phyloP scores from a whole-genome alignment of 2,329 filamentous ascomycete genomes.

The Trichoderma sp. region DNA sequence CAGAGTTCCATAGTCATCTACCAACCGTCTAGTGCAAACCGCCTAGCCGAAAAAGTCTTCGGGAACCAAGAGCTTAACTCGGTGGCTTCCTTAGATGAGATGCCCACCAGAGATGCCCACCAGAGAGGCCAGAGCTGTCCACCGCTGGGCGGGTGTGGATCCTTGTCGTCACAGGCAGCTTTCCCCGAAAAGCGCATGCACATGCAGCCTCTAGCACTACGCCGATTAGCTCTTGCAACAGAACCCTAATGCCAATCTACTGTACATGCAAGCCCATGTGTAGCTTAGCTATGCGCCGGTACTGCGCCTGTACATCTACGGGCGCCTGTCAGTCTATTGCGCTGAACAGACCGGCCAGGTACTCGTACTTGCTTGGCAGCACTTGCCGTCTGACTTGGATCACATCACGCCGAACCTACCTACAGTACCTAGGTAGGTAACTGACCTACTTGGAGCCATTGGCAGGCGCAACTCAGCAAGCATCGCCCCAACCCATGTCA shows the following conservation, averaged over 20 bases:
- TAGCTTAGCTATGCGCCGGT: neutral
- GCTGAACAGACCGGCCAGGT: neutral
- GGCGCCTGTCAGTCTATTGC: neutral
- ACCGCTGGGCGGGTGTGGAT: neutral
- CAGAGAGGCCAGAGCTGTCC: neutral
- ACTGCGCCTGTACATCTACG: neutral
- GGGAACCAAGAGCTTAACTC: conserved; percentile 26
- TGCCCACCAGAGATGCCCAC: neutral
- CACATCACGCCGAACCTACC: neutral
- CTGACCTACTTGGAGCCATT: neutral
- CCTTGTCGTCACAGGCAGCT: conserved; percentile 11
- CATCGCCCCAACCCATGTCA: neutral
- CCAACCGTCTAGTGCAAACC: neutral
- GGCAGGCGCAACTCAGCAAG: neutral
- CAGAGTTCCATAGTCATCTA: conserved; percentile 10
- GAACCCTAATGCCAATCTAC: neutral
- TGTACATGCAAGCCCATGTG: neutral
- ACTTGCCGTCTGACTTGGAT: neutral
- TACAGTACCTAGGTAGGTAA: neutral
- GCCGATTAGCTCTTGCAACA: neutral
- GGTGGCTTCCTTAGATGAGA: conserved; percentile 22
- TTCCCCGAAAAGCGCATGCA: neutral
- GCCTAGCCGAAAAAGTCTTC: conserved; percentile 22
- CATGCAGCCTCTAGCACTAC: conserved; percentile 19
- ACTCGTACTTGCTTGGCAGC: neutral